Evolutionary conservation across 2,329 filamentous ascomycete species (phyloP).

Genomic region (Cadophora sp.): DNA sequence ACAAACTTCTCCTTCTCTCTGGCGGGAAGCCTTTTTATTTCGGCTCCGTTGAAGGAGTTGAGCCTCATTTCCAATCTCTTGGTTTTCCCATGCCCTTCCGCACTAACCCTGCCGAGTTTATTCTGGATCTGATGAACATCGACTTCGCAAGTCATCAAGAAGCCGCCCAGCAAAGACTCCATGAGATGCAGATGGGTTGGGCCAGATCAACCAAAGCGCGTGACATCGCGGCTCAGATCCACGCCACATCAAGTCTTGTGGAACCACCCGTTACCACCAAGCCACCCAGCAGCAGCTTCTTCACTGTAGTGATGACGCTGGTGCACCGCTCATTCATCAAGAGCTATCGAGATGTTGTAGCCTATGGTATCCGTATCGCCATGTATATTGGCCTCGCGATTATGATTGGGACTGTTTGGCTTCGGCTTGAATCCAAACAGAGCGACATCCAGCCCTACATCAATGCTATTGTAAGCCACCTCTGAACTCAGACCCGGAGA

Average conservation of each 20-base stretch:
- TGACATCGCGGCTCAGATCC: slow-evolving; percentile 44
- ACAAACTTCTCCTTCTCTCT: slow-evolving; percentile 78
- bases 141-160: slow-evolving; percentile 68
- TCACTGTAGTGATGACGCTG: slow-evolving; percentile 64
- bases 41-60: slow-evolving; percentile 64
- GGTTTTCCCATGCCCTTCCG: slow-evolving; percentile 70
- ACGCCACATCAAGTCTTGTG: slow-evolving; percentile 25
- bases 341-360: slow-evolving; percentile 82
- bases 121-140: slow-evolving; percentile 79
- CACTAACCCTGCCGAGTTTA: slow-evolving; percentile 81
- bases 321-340: slow-evolving; percentile 84
- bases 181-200: slow-evolving; percentile 64
- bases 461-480: slow-evolving; percentile 70
- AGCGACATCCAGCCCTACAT: slow-evolving; percentile 80
- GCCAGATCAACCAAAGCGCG: slow-evolving; percentile 52
- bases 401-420: slow-evolving; percentile 89
- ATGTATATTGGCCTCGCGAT: slow-evolving; percentile 85
- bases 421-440: slow-evolving; percentile 73
- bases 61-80: slow-evolving; percentile 67
- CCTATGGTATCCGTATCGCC: slow-evolving; percentile 80
- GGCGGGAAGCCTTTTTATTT: slow-evolving; percentile 76
- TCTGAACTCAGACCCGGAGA: too few species aligned
- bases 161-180: slow-evolving; percentile 56
- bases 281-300: slow-evolving; percentile 43
- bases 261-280: slow-evolving; percentile 28